These are phyloP conservation scores for Lepidium didymum DNA, from an alignment of 345 rosid species.

Conservation along the genomic window DNA sequence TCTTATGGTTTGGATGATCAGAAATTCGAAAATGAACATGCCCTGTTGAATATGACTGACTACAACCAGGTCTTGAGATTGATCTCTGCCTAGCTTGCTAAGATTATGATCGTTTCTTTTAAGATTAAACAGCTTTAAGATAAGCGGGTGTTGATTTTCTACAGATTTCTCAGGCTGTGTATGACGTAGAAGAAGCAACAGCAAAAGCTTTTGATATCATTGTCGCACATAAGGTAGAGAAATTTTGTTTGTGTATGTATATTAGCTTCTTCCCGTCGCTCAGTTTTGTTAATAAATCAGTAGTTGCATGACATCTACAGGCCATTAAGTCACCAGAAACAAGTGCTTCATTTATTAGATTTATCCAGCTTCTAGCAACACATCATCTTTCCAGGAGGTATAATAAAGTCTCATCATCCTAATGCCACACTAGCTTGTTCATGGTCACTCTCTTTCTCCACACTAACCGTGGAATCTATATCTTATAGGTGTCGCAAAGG, in stretches of 20 bases:
- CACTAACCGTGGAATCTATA: conserved; percentile 7
- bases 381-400: conserved; percentile 96
- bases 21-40: conserved; percentile 74
- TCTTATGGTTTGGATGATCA: conserved; percentile 77
- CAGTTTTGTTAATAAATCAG: not conserved
- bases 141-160: not conserved
- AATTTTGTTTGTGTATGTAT: conserved; percentile 2
- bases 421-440: conserved; percentile 2
- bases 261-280: not conserved
- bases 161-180: conserved; percentile 86
- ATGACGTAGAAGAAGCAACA: conserved; percentile 96
- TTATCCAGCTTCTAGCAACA: conserved; percentile 76
- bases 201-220: conserved; percentile 71
- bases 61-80: conserved; percentile 53
- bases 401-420: not conserved
- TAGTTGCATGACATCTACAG: conserved; percentile 34
- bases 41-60: conserved; percentile 57
- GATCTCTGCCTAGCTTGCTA: not conserved
- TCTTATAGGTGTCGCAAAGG: conserved; percentile 87
- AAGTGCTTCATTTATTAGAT: conserved; percentile 70
- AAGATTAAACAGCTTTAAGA: not conserved
- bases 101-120: not conserved
- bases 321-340: conserved; percentile 69
- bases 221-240: conserved; percentile 52
- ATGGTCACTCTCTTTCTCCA: conserved; percentile 9